These are phyloP conservation scores for Wilcoxina mikolae DNA, from an alignment of 495 filamentous ascomycete genomes.

Conservation along the genomic window DNA sequence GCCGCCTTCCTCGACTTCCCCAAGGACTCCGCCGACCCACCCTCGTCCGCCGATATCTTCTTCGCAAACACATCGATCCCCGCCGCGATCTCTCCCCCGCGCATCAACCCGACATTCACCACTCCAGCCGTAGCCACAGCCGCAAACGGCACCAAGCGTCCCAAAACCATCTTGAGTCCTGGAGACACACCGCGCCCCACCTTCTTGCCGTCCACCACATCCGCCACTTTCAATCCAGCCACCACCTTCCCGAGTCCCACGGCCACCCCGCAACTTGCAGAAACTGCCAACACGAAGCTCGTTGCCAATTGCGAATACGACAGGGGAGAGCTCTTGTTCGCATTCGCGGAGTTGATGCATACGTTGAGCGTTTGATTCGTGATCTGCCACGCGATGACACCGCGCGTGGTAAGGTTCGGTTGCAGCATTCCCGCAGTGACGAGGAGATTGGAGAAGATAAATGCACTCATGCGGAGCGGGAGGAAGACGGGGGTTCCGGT, in stretches of 20 bases:
- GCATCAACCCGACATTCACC: slow-evolving; percentile 95
- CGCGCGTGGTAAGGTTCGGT: slow-evolving; percentile 63
- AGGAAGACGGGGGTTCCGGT: slow-evolving; percentile 83
- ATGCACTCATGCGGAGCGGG: slow-evolving; percentile 94
- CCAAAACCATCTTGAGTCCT: slow-evolving; percentile 54
- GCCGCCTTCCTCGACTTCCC: slow-evolving; percentile 83
- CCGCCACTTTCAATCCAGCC: slow-evolving; percentile 50
- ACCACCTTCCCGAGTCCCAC: slow-evolving; percentile 83
- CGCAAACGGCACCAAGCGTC: slow-evolving; percentile 82
- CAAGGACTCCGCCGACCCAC: slow-evolving; percentile 33
- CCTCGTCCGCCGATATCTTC: slow-evolving; percentile 34
- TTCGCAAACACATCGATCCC: slow-evolving; percentile 92
- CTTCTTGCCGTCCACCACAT: not conserved
- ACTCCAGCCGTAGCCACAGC: slow-evolving; percentile 81
- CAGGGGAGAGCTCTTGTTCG: slow-evolving; percentile 87
- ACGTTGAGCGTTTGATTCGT: slow-evolving; percentile 96
- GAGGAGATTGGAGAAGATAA: slow-evolving; percentile 81
- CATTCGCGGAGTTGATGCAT: slow-evolving; percentile 89
- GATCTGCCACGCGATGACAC: slow-evolving; percentile 88
- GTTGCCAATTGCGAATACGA: slow-evolving; percentile 63
- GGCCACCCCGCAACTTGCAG: slow-evolving; percentile 82
- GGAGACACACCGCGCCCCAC: slow-evolving; percentile 42
- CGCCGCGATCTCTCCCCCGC: slow-evolving; percentile 78
- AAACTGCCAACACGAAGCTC: slow-evolving; percentile 84
- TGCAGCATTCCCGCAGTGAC: slow-evolving; percentile 98